Base-by-base conservation (phyloP, 2,329 filamentous ascomycete species). In the Aureobasidium sp. region DNA sequence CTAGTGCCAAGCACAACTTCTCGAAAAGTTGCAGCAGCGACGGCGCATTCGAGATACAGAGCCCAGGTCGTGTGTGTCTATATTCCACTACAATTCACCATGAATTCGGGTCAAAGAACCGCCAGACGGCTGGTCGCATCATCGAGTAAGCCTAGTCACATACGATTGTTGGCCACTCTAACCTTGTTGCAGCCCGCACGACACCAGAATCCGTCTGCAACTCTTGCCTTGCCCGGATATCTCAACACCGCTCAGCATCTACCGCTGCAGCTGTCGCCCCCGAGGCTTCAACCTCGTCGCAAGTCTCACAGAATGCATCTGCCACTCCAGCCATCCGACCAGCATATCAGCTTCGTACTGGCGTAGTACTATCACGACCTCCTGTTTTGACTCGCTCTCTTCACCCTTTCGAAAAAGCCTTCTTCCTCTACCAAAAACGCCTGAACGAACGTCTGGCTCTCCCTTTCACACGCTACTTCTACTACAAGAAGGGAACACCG, bases 341-440 rank as follows among this genome's bases (percentile, higher is more conserved):
- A 66, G 73, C 75, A 34, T 80, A 79, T 67, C 72, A 72, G 36
- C 66, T 81, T 62, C 74, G 76, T 54, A 81, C 86, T 62, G 89
- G 90, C 66, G 81, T 97, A 63, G 85, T 97, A 67, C 85, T 99
- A 65, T 94, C 91, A 49, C 90, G 94, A 32, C 85, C 94, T 52
- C 94, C 94, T 7, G 80, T 95, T 63, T 81, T 99, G 69, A 97
- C 94, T 30, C 88, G 89, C 67, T 81, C 88, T 64, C 86, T 93
- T 59, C 89, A 89, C 37, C 82, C 90, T 13, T 97, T 99, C 76
- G 94, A 99, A 76, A 89, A 91, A 71, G 83, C 93, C 66, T 97
- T 88, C 78, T 96, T 88, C 81, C 91, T 99, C 74, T 99, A 99
- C 79, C 94, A 99, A 78, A 93, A 93, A 69, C 91, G 94, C 15